These are phyloP conservation scores for Salix caprea DNA, from an alignment of 345 rosid species.

Conservation along the genomic window DNA sequence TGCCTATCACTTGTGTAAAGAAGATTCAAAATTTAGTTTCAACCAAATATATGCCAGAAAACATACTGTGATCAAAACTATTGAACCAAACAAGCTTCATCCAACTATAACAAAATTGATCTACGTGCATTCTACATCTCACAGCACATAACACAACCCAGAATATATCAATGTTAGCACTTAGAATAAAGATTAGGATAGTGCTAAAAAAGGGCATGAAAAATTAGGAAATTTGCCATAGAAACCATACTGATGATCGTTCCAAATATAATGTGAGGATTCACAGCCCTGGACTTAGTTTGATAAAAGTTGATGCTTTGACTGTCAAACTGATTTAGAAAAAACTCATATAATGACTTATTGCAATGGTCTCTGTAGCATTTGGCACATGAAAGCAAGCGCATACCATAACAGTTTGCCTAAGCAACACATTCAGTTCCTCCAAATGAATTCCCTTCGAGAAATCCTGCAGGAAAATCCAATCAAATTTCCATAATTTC, in stretches of 20 bases:
- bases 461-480: conserved; percentile 58
- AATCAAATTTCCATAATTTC: conserved; percentile 11
- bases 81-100: too few species aligned
- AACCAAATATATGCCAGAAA: too few species aligned
- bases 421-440: conserved; percentile 78
- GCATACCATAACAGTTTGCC: conserved; percentile 83
- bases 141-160: too few species aligned
- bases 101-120: too few species aligned
- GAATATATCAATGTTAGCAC: too few species aligned
- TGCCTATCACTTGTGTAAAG: too few species aligned
- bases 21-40: too few species aligned
- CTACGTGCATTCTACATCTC: too few species aligned
- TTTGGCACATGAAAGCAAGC: conserved; percentile 19
- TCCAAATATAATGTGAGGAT: not conserved
- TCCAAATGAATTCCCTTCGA: conserved; percentile 87
- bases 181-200: too few species aligned
- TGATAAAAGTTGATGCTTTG: not conserved
- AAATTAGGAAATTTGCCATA: not conserved
- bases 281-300: not conserved
- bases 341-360: not conserved
- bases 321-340: not conserved
- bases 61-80: too few species aligned
- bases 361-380: not conserved
- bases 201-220: not conserved
- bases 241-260: not conserved